Evolutionary conservation across 1,139 yeast species (phyloP), one percentile per base, ranked within the genome.

Genomic region (Meyerozyma smithsonii): DNA sequence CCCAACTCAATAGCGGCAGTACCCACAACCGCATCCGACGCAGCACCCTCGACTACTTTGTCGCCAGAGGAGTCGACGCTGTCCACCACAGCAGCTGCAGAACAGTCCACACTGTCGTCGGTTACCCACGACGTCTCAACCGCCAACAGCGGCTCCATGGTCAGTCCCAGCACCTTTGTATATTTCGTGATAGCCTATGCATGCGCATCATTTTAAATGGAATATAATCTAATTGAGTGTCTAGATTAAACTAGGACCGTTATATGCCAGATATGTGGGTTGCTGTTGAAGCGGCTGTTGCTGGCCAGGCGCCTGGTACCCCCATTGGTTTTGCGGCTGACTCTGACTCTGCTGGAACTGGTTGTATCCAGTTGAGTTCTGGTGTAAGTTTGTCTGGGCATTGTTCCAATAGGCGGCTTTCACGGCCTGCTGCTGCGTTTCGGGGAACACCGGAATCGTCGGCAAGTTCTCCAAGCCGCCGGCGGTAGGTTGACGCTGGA

Each of bases 381-480:
- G 28, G n/a, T 39, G 33, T 36, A 59, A 42, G 21, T 44, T 58
- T 35, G 36, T 46, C 28, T 58, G 55, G 2, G 79, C 79, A 42
- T 62, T 60, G 37, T 59, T 54, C 47, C 69, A 57, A 45, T 55
- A 61, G 35, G 54, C 61, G 39, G 71, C 69, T 39, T 59, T 60
- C 37, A 59, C 64, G 20, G 61, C 65, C 33, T 66, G 70, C 42
- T 57, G 62, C 51, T 73, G 78, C 7, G 86, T 81, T 47, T 78
- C 77, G 0, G 86, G 86, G 51, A 81, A 81, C 1, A 81, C 84
- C 3, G 87, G 74, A 3, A 77, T 58, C 0, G 87, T 81, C 3
- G 81, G 81, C 32, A 80, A 50, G 40, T 65, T 64, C 54, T 81
- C 88, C 43, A 79, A 67, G 0, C 88, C 88, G 4, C 87, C 88